Base-by-base conservation (phyloP, 2,329 filamentous ascomycete species). In the Elsinoe fawcettii region DNA sequence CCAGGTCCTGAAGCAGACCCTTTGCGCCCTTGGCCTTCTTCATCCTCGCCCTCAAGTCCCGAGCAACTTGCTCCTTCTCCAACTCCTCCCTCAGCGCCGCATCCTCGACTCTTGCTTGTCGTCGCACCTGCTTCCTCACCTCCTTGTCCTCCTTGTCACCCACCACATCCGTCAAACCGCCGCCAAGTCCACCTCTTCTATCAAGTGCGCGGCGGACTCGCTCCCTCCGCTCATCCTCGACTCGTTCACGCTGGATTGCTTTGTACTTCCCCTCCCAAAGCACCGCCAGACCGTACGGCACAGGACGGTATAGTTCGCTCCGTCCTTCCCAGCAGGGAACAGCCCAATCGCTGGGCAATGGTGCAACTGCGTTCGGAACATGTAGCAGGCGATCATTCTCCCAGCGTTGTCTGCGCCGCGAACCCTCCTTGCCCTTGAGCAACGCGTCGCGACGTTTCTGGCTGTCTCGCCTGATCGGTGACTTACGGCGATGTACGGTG, bases 361-460 rank as follows among this genome's bases (percentile, higher is more conserved):
- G 93, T 0, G 91, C 89, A 63, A 92, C 83, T 16, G 80, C 88
- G 72, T 93, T 86, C 16, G 93, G 93, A 60, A 97, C 93, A 71
- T 85, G 82, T 58, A 96, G 75, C 61, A 97, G 83, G 63, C 83
- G 90, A 73, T 96, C 92, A 71, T 97, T 99, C 76, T 99, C 93
- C 90, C 91, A 97, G 57, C 92, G 81, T 65, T 92, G 85, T 51
- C 92, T 80, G 66, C 92, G 85, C 34, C 92, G 82, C 65, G 84
- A 92, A 32, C 92, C 92, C 71, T 96, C 90, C 64, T 95, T 95
- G 58, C 92, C 92, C 74, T 90, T 95, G 30, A 93, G 77, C 55
- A 95, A 68, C 2, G 84, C 82, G 63, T 96, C 90, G 16, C 91
- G 84, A 54, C 81, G 73, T 66, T 82, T 83, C 65, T 82, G 65